These are phyloP conservation scores for Leptodontidium sp. DNA, from an alignment of 2,329 filamentous ascomycete species.

Conservation along the genomic window DNA sequence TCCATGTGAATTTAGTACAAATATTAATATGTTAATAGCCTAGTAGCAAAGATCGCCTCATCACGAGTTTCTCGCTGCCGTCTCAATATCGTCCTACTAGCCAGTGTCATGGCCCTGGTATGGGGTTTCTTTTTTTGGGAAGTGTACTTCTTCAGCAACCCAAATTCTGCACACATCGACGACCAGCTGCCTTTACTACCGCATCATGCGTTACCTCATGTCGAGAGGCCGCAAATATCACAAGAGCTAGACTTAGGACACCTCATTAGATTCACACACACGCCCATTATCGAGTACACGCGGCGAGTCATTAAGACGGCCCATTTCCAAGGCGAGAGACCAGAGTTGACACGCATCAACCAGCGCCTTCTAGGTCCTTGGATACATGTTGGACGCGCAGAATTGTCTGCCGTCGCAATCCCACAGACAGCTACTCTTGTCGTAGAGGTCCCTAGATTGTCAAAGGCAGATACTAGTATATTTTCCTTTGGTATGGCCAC, in stretches of 20 bases:
- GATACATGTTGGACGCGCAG: neutral
- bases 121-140: constrained; percentile 14
- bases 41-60: neutral
- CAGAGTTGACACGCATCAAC: constrained; percentile 14
- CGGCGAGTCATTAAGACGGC: constrained; percentile 13
- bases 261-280: constrained; percentile 1
- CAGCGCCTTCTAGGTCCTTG: constrained; percentile 5
- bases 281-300: neutral
- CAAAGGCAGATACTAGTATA: constrained; percentile 8
- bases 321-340: constrained; percentile 4
- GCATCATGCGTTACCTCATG: neutral
- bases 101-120: neutral
- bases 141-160: constrained; percentile 10
- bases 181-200: neutral
- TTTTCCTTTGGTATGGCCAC: constrained; percentile 21
- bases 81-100: neutral
- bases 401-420: neutral
- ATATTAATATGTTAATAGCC: neutral
- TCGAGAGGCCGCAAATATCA: neutral
- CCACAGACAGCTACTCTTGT: neutral
- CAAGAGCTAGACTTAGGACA: neutral
- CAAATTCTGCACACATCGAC: neutral
- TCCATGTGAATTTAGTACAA: too few species aligned
- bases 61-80: neutral
- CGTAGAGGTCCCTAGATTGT: neutral